phyloP scores from a whole-genome alignment of 495 filamentous ascomycete species.

The Podospora tetraspora region DNA sequence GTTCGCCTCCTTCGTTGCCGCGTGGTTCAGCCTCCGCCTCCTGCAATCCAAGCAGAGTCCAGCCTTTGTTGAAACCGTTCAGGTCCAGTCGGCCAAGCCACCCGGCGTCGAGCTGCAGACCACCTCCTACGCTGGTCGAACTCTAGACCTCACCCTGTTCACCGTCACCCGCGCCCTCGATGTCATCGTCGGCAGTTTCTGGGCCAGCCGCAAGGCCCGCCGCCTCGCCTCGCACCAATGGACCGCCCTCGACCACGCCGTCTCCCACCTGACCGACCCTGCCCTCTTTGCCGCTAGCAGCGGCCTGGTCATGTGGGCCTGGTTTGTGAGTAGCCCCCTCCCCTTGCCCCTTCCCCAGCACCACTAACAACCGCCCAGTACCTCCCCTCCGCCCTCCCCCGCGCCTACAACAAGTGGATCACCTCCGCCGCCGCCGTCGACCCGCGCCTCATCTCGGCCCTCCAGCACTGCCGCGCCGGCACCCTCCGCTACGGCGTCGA shows the following conservation, averaged over 20 bases:
- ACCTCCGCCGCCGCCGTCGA: conserved; percentile 74
- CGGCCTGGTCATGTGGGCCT: conserved; percentile 72
- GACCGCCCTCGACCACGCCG: conserved; percentile 46
- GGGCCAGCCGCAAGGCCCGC: conserved; percentile 46
- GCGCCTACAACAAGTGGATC: conserved; percentile 83
- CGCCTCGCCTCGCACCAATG: conserved; percentile 39
- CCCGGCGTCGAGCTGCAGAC: conserved; percentile 17
- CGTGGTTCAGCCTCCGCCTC: conserved; percentile 45
- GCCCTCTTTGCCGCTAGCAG: conserved; percentile 68
- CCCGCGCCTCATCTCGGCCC: conserved; percentile 64
- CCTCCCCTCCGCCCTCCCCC: conserved; percentile 60
- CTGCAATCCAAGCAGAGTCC: conserved; percentile 43
- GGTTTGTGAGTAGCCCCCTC: background rate
- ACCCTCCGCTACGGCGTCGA: conserved; percentile 71
- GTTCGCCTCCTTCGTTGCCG: conserved; percentile 47
- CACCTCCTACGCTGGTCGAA: conserved; percentile 60
- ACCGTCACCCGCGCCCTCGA: conserved; percentile 71
- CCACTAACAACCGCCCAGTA: conserved; percentile 36
- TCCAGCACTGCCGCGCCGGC: conserved; percentile 60
- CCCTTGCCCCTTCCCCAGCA: background rate
- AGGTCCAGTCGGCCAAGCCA: conserved; percentile 18
- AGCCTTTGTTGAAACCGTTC: conserved; percentile 33
- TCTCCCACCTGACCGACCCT: conserved; percentile 58
- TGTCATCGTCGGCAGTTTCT: conserved; percentile 60
- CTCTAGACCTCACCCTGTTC: conserved; percentile 82